Base-by-base conservation (phyloP, 306 rosid genomes). In the Trichosanthes cucumerina region DNA sequence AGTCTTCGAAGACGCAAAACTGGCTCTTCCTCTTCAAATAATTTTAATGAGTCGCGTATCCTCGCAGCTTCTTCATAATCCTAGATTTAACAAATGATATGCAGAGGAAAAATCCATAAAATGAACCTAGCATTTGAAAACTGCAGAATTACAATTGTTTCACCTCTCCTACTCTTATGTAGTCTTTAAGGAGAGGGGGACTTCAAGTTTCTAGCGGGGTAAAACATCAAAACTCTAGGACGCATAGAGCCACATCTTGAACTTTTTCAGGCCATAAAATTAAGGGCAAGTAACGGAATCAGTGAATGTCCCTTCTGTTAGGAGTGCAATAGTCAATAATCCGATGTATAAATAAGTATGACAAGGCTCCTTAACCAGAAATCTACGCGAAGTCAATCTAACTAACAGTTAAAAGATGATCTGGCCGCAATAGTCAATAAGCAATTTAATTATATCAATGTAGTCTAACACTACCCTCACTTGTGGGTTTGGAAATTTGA, bases 31-130 rank as follows among this genome's bases (percentile, higher is more conserved):
- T 91, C 91, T 83, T 95, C 99, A 21, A 95, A 91, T 56, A 83
- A 64, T 85, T 80, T 95, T 33, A 95, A 79, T 44, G 93, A 91
- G 71, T 92, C 99, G 16, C 99, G 89, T 56, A 95, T 87, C 83
- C 97, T 92, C 52, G 97, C 97, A 5, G 99, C 99, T 83, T 95
- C 97, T 81, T 92, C 89, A 66, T 95, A 95, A 80, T 95, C 97
- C 99, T 93, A 81, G 26, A 47, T 38, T 76, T 78, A 39, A 49
- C 50, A 77, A 77, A 16, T 4, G 44, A 78, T 28, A 79, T n/a
- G 12, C 13, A 39, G 44, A 63, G 57, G 28, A 39, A 76, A 18
- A 31, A 59, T 3, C 18, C 60, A 15, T 49, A 46, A 31, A 46
- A 21, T 69, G 36, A 69, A 36, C 28, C 4, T 65, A 43, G 24